phyloP scores from a whole-genome alignment of 2,329 filamentous ascomycete species.

The Calycina herbarum region DNA sequence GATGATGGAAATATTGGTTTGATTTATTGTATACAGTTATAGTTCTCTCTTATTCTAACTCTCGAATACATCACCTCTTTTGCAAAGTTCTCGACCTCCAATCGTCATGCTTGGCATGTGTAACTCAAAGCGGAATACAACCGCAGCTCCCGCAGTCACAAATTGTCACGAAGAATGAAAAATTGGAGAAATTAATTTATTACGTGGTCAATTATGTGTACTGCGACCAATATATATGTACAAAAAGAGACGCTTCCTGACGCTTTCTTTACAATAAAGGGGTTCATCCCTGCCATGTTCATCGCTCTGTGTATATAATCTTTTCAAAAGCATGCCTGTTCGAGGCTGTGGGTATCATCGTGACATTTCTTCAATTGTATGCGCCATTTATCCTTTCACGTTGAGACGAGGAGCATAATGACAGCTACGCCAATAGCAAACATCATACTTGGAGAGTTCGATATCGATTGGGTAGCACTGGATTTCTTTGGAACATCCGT shows the following conservation, averaged over 20 bases:
- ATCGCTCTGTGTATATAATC: neutral
- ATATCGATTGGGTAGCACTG: neutral
- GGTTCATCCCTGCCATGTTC: neutral
- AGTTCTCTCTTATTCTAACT: too few species aligned
- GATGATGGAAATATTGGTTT: neutral
- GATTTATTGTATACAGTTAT: neutral
- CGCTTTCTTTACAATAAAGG: neutral
- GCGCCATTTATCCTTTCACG: neutral
- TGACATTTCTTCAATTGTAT: neutral
- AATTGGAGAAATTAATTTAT: neutral
- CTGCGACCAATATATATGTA: slow-evolving; percentile 1
- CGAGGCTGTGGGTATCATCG: slow-evolving; percentile 3
- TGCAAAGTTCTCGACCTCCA: neutral
- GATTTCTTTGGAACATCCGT: slow-evolving; percentile 7
- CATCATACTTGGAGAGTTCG: neutral
- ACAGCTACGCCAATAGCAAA: slow-evolving; percentile 1
- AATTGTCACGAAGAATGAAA: too few species aligned
- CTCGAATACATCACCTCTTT: too few species aligned
- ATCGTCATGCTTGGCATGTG: slow-evolving; percentile 1
- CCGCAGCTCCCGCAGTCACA: neutral
- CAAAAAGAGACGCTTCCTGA: neutral
- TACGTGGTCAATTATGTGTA: neutral
- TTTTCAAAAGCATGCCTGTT: neutral
- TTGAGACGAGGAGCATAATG: neutral
- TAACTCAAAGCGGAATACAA: neutral